These are phyloP conservation scores for Jacaranda copaia DNA, from an alignment of 257 asterid species.

Conservation along the genomic window DNA sequence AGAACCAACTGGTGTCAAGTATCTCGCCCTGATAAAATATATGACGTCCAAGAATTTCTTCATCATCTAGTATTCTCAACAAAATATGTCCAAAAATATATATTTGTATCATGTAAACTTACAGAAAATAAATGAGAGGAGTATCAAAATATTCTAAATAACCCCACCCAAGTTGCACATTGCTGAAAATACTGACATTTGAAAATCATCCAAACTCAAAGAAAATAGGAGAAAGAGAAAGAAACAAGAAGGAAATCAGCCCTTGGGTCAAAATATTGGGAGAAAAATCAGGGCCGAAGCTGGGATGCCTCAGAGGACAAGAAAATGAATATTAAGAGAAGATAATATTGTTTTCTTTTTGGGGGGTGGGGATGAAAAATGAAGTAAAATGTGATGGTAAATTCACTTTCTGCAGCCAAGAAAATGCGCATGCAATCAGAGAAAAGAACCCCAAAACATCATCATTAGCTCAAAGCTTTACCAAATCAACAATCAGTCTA, in stretches of 20 bases:
- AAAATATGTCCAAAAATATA: not conserved
- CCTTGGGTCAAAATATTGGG: slow-evolving; percentile 1
- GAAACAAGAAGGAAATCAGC: slow-evolving; percentile 18
- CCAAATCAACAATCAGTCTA: slow-evolving; percentile 31
- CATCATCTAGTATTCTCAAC: slow-evolving; percentile 1
- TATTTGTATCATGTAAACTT: not conserved
- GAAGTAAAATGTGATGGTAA: slow-evolving; percentile 1
- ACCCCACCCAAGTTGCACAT: slow-evolving; percentile 13
- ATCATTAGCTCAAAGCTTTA: not conserved
- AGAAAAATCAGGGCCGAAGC: not conserved
- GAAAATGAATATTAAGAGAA: not conserved
- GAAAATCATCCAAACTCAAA: not conserved
- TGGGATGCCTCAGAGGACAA: not conserved
- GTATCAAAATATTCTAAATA: not conserved
- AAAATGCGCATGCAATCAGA: slow-evolving; percentile 30
- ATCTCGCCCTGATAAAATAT: not conserved
- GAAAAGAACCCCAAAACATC: slow-evolving; percentile 12
- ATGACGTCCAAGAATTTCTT: not conserved
- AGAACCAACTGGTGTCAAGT: not conserved
- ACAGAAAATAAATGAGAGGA: not conserved
- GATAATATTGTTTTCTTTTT: not conserved
- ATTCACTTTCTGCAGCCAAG: not conserved
- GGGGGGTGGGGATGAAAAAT: not conserved
- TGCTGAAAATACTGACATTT: not conserved
- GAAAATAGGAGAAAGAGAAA: not conserved